Evolutionary conservation across 73 alveolate genomes (phyloP).

Genomic region (Uronychia setigera): DNA sequence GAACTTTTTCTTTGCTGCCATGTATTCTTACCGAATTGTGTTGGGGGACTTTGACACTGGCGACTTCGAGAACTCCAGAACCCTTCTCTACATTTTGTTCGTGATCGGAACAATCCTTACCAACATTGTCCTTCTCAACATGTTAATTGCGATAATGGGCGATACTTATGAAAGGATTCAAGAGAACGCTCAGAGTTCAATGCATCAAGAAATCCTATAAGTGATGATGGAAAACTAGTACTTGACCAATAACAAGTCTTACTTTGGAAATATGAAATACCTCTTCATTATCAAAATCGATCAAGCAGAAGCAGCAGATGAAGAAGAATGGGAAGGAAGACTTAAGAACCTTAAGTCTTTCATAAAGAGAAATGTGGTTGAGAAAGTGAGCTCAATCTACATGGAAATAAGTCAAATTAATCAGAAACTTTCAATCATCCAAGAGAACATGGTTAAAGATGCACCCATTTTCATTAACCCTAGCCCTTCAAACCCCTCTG

Average conservation of each 20-base stretch:
- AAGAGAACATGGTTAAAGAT: no score
- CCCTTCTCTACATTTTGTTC: slow-evolving; percentile 10
- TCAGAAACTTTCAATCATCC: no score
- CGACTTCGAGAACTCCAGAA: neutral
- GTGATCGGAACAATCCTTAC: slow-evolving; percentile 25
- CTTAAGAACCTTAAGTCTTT: neutral
- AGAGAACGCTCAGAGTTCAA: neutral
- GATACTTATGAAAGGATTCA: slow-evolving; percentile 24
- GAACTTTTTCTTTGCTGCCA: slow-evolving; percentile 15
- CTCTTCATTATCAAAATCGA: neutral
- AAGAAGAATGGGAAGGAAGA: neutral
- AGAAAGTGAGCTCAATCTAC: neutral
- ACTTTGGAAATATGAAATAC: neutral
- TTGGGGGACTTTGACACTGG: slow-evolving; percentile 42
- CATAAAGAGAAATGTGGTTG: neutral
- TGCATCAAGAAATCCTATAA: neutral
- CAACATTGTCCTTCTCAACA: slow-evolving; percentile 34
- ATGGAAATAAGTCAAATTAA: neutral
- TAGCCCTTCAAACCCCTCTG: no score
- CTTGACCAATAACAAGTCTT: neutral
- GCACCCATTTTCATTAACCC: no score
- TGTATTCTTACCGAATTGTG: slow-evolving; percentile 27
- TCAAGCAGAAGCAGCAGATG: neutral
- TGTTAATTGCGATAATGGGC: slow-evolving; percentile 32
- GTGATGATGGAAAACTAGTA: neutral